Conservation (phyloP, 371 early-diverging fungal species). For the Saksenaea vasiformis region DNA sequence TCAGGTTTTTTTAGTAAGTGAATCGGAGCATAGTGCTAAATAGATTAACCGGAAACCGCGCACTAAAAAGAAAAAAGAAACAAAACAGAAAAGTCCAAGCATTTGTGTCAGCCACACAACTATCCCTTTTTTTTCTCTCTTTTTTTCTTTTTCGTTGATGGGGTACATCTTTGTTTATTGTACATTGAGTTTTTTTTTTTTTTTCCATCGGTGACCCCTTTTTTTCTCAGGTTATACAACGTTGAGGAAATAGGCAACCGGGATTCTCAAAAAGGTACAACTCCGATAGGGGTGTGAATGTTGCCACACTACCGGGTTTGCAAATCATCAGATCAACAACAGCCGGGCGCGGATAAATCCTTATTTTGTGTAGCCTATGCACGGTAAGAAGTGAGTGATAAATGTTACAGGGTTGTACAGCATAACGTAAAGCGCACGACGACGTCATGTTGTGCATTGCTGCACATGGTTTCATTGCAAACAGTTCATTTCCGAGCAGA, state of each 20-base stretch:
- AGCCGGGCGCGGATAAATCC: background rate
- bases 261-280: background rate
- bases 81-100: too few species aligned
- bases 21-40: too few species aligned
- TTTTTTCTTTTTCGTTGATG: too few species aligned
- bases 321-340: background rate
- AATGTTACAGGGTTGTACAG: conserved; percentile 1
- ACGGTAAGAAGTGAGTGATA: background rate
- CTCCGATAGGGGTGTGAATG: background rate
- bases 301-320: background rate
- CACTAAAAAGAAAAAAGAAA: too few species aligned
- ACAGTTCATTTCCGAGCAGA: conserved; percentile 5
- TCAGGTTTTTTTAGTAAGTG: too few species aligned
- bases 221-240: background rate
- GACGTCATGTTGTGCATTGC: conserved; percentile 5
- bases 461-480: conserved; percentile 5
- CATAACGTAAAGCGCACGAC: background rate
- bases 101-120: too few species aligned
- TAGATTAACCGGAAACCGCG: too few species aligned
- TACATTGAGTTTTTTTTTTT: background rate
- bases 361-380: background rate
- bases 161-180: background rate
- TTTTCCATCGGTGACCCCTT: background rate
- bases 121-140: too few species aligned
- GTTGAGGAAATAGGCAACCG: background rate